Conservation (phyloP, 73 alveolate genomes). For the Tetrahymena thermophila region DNA sequence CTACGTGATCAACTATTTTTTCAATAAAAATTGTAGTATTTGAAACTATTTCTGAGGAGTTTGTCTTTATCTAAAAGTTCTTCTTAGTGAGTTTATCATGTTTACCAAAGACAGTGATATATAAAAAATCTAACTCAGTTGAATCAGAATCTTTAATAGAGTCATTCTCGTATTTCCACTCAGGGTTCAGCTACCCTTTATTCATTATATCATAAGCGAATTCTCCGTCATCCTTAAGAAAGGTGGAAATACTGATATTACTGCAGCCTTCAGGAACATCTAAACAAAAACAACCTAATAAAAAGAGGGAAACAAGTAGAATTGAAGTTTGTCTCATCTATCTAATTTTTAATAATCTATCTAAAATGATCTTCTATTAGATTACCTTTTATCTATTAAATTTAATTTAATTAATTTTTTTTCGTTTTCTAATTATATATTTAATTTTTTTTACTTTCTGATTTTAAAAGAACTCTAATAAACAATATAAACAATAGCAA, state of each 20-base stretch:
- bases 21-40: neutral
- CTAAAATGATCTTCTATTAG: neutral
- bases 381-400: neutral
- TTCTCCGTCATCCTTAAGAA: neutral
- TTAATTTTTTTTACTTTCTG: neutral
- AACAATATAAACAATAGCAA: neutral
- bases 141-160: neutral
- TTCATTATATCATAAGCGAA: neutral
- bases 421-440: neutral
- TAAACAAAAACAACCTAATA: neutral
- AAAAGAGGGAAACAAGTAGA: neutral
- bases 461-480: neutral
- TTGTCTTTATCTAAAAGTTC: neutral
- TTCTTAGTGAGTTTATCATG: neutral
- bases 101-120: neutral
- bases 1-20: neutral
- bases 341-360: neutral
- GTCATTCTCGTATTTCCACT: neutral
- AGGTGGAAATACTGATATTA: neutral
- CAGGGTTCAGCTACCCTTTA: neutral
- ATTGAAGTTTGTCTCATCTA: neutral
- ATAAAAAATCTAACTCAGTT: neutral
- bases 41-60: neutral
- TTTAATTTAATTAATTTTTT: neutral
- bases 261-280: neutral